Evolutionary conservation across 768 basidiomycete species (phyloP).

Genomic region (Lentinula edodes): DNA sequence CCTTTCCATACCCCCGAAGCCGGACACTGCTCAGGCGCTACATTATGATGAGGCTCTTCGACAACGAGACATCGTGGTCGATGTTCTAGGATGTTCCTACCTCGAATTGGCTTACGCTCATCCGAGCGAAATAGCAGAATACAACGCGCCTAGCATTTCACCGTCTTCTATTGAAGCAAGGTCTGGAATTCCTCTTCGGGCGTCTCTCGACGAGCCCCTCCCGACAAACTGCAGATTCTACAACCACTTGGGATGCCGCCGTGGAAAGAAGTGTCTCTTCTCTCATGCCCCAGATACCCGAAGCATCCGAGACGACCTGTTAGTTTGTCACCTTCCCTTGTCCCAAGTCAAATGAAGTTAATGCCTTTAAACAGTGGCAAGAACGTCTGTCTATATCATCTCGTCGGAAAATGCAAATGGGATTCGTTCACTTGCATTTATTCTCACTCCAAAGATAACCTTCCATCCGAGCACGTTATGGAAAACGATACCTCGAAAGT

Average conservation of each 20-base stretch:
- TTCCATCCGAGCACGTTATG: constrained; percentile 12
- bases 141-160: neutral
- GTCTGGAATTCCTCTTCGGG: neutral
- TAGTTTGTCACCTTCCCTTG: constrained; percentile 9
- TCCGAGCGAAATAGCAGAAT: neutral
- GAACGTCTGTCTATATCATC: constrained; percentile 31
- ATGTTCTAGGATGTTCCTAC: neutral
- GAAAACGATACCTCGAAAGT: constrained; percentile 8
- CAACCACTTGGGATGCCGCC: constrained; percentile 29
- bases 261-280: constrained; percentile 23
- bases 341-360: neutral
- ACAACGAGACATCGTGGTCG: neutral
- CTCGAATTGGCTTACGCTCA: neutral
- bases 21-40: neutral
- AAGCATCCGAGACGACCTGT: constrained; percentile 31
- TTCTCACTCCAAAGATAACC: constrained; percentile 25
- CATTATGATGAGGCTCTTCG: constrained; percentile 2
- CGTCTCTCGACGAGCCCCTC: neutral
- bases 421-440: constrained; percentile 24
- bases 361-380: constrained; percentile 20
- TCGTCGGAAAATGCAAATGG: constrained; percentile 28
- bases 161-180: neutral
- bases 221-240: constrained; percentile 29
- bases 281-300: constrained; percentile 32
- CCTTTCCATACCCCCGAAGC: neutral